Base-by-base conservation (phyloP, 1,139 yeast species). In the Nakaseomyces nivariensis region DNA sequence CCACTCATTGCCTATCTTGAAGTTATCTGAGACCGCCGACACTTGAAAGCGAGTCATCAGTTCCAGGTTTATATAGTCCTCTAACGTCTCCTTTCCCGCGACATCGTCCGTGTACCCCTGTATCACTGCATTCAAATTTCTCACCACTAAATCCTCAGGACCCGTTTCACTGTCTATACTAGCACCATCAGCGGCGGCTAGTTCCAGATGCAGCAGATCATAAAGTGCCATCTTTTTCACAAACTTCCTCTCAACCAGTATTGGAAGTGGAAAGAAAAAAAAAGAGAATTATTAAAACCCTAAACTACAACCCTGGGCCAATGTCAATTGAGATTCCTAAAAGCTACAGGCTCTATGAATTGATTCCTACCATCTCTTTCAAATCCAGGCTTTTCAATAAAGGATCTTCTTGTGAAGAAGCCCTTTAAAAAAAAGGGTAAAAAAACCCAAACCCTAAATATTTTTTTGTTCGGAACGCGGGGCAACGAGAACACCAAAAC, bases 1-100 rank as follows among this genome's bases (percentile, higher is more conserved):
- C 44, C 34, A 27, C 5, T 29, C 34, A 11, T 41, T 34, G 1
- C 10, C n/a, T n/a, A 46, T 31, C 25, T 43, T 25, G 5, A 49
- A 48, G 8, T 43, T 34, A 46, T 52, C 55, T 33, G 37, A 40
- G 33, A 43, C 40, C 4, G 43, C 50, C 1, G 51, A 27, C 5
- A 50, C 32, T 5, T 52, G 34, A 17, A 52, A 47, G 57, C 58
- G 55, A 26, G 36, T 42, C 29, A 22, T 48, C 31, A 38, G 38
- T 11, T 37, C 51, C 40, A 24, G 40, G n/a, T 51, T 48, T 32
- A 36, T 13, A 26, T 46, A 31, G 25, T 41, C 44, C 25, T 41
- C 34, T 5, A 41, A 11, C 5, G 44, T 6, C n/a, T 41, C 44
- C 34, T 41, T 29, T 5, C 25, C n/a, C 4, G 44, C 33, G 4